phyloP scores from a whole-genome alignment of 2,329 filamentous ascomycete species.

The Cercospora brassicicola region DNA sequence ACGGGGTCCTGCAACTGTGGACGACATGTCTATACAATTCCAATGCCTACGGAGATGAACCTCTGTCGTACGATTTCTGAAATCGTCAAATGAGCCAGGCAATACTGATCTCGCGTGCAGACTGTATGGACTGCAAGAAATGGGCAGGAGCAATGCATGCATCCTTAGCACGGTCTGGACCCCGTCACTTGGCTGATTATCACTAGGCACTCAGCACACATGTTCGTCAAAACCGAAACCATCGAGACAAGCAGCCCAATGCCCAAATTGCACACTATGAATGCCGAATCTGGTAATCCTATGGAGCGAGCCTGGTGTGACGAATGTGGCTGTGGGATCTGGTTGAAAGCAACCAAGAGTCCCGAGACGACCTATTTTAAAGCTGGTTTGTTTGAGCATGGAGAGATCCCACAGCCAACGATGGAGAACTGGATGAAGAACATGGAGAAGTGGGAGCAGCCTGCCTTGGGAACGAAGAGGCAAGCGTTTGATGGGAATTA shows the following conservation, averaged over 20 bases:
- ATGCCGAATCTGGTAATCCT: slow-evolving; percentile 14
- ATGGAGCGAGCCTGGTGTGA: slow-evolving; percentile 17
- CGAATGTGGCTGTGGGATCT: slow-evolving; percentile 16
- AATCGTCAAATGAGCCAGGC: neutral
- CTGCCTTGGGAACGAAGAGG: slow-evolving; percentile 12
- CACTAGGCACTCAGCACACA: slow-evolving; percentile 13
- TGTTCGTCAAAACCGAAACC: slow-evolving; percentile 12
- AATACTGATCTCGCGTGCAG: neutral
- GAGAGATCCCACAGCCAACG: slow-evolving; percentile 13
- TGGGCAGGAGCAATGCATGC: neutral
- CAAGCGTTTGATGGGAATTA: slow-evolving; percentile 20
- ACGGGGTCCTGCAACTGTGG: neutral
- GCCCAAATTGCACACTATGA: slow-evolving; percentile 7
- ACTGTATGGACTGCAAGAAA: neutral
- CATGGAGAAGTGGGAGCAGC: slow-evolving; percentile 15
- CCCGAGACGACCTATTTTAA: slow-evolving; percentile 15
- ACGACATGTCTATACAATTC: neutral
- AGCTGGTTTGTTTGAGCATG: slow-evolving; percentile 13
- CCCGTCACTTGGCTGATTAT: neutral
- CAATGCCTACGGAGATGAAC: neutral
- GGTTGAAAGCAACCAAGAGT: slow-evolving; percentile 2
- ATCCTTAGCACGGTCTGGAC: neutral
- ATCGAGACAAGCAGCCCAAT: neutral
- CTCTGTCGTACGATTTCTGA: neutral
- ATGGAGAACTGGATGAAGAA: slow-evolving; percentile 25